Percentiles rank a stretch among this genome's conserved stretches.
Evolutionary conservation across 345 rosid genomes (phyloP).

Genomic region (Lumnitzera racemosa): DNA sequence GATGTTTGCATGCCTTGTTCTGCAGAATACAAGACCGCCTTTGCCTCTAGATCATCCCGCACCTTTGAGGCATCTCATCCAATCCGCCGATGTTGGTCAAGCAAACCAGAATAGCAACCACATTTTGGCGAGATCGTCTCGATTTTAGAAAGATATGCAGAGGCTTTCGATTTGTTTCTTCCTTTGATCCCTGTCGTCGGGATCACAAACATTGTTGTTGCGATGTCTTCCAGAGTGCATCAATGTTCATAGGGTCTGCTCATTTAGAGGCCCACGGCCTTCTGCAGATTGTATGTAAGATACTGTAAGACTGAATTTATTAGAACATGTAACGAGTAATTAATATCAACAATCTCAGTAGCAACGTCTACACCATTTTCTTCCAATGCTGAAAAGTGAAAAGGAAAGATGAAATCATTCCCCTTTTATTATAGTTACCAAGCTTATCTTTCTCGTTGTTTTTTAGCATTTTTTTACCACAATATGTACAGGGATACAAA

Average conservation of each 20-base stretch:
- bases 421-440: too few species aligned
- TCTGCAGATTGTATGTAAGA: slow-evolving; percentile 9
- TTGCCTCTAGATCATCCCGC: slow-evolving; percentile 45
- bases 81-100: slow-evolving; percentile 59
- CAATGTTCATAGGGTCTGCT: slow-evolving; percentile 10
- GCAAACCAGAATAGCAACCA: slow-evolving; percentile 49
- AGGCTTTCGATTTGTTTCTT: slow-evolving; percentile 40
- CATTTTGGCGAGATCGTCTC: slow-evolving; percentile 51
- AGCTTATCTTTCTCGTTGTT: too few species aligned
- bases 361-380: too few species aligned
- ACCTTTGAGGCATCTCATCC: slow-evolving; percentile 38
- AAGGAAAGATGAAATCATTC: too few species aligned
- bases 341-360: too few species aligned
- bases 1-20: slow-evolving; percentile 5
- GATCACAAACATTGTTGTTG: slow-evolving; percentile 9
- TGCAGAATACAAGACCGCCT: slow-evolving; percentile 71
- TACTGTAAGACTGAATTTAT: too few species aligned
- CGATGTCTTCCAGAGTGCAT: slow-evolving; percentile 36
- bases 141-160: slow-evolving; percentile 41
- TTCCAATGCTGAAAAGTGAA: too few species aligned
- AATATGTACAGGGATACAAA: too few species aligned
- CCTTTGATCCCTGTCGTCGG: slow-evolving; percentile 22
- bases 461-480: too few species aligned
- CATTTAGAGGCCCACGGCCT: slow-evolving; percentile 12
- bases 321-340: too few species aligned